Evolutionary conservation across 2,329 filamentous ascomycete species (phyloP).

Genomic region (Hymenoscyphus salicellus): DNA sequence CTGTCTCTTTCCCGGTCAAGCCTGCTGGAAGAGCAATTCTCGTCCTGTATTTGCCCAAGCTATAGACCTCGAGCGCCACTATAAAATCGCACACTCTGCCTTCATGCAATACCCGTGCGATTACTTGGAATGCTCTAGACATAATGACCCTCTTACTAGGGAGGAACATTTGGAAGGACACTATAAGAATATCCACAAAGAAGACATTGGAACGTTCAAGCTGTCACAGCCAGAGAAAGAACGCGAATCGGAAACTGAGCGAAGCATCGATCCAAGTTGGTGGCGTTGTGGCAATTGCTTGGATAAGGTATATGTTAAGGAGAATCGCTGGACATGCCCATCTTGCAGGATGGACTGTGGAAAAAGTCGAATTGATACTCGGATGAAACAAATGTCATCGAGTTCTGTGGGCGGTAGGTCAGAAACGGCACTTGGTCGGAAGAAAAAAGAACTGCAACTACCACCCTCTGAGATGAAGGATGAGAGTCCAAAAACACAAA

Average conservation of each 20-base stretch:
- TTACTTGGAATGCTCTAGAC: conserved; percentile 32
- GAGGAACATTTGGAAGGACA: conserved; percentile 50
- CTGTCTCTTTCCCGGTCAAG: conserved; percentile 24
- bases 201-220: conserved; percentile 35
- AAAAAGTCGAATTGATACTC: conserved; percentile 18
- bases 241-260: conserved; percentile 24
- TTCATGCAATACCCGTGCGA: conserved; percentile 34
- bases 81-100: conserved; percentile 32
- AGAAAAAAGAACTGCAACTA: too few relatives aligned
- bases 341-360: conserved; percentile 28
- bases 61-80: conserved; percentile 40
- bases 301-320: conserved; percentile 15
- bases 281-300: conserved; percentile 35
- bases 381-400: not conserved
- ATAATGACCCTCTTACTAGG: conserved; percentile 42
- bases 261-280: conserved; percentile 20
- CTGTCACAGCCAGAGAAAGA: conserved; percentile 18
- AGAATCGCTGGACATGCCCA: conserved; percentile 24
- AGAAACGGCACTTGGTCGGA: too few relatives aligned
- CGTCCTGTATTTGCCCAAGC: conserved; percentile 30
- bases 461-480: too few relatives aligned
- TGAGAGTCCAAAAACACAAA: too few relatives aligned
- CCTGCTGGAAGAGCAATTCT: conserved; percentile 18
- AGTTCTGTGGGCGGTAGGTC: not conserved
- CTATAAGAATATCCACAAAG: conserved; percentile 46